Evolutionary conservation across 1,139 yeast species (phyloP).

Genomic region (Yamadazyma songkhlaensis): DNA sequence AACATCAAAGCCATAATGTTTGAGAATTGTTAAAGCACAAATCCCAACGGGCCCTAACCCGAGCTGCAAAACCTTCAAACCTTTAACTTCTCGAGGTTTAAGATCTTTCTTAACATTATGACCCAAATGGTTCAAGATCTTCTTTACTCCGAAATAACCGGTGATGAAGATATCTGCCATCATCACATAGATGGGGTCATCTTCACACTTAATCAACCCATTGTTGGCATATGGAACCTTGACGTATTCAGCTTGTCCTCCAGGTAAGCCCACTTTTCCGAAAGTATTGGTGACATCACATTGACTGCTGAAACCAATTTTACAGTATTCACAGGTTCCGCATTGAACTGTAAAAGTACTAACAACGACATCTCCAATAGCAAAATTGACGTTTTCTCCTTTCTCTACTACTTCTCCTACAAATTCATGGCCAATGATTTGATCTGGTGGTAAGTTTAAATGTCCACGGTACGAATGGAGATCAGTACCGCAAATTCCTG

Average conservation of each 20-base stretch:
- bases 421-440: slow-evolving; percentile 52
- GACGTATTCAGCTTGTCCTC: slow-evolving; percentile 62
- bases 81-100: slow-evolving; percentile 20
- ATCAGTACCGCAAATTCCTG: slow-evolving; percentile 64
- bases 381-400: slow-evolving; percentile 34
- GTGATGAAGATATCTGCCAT: slow-evolving; percentile 71
- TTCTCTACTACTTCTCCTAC: slow-evolving; percentile 39
- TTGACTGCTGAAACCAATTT: slow-evolving; percentile 50
- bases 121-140: slow-evolving; percentile 42
- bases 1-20: slow-evolving; percentile 45
- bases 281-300: slow-evolving; percentile 52
- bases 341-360: slow-evolving; percentile 56
- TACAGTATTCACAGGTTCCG: slow-evolving; percentile 55
- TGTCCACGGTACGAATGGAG: slow-evolving; percentile 61
- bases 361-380: slow-evolving; percentile 44
- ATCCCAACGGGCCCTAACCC: slow-evolving; percentile 70
- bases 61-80: slow-evolving; percentile 45
- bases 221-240: slow-evolving; percentile 56
- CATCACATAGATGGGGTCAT: slow-evolving; percentile 49
- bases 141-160: slow-evolving; percentile 56
- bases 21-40: slow-evolving; percentile 50
- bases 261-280: slow-evolving; percentile 53
- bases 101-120: slow-evolving; percentile 19
- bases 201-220: slow-evolving; percentile 37
- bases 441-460: slow-evolving; percentile 35